phyloP scores from a whole-genome alignment of 345 rosid species.

The Eucalyptus sp. region DNA sequence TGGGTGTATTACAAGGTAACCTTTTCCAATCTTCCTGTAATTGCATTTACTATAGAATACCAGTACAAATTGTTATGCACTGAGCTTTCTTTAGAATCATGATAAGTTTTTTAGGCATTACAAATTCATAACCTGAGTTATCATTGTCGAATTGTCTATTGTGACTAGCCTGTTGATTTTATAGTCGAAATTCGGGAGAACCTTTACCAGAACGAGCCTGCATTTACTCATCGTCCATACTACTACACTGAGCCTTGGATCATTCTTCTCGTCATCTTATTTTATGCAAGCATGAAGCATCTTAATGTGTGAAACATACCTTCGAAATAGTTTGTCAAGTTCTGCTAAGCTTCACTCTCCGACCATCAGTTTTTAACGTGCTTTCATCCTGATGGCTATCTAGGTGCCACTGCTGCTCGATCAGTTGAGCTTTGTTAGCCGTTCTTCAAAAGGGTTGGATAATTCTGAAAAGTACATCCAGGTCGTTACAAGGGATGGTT shows the following conservation, averaged over 20 bases:
- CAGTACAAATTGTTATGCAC: too few relatives aligned
- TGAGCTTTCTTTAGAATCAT: too few relatives aligned
- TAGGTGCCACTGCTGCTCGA: constrained; percentile 58
- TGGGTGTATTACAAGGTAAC: too few relatives aligned
- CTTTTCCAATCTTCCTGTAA: too few relatives aligned
- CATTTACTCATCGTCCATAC: not conserved
- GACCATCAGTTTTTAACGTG: not conserved
- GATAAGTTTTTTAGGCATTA: too few relatives aligned
- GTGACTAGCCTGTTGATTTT: too few relatives aligned
- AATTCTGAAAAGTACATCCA: constrained; percentile 56
- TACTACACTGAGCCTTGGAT: not conserved
- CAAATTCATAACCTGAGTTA: too few relatives aligned
- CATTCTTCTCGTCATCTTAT: not conserved
- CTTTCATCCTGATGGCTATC: not conserved
- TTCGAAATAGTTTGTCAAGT: not conserved
- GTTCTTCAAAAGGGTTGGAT: constrained; percentile 42
- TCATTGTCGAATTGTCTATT: too few relatives aligned
- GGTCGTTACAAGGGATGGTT: constrained; percentile 37
- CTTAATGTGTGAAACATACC: not conserved
- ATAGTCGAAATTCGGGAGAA: too few relatives aligned
- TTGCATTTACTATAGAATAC: too few relatives aligned
- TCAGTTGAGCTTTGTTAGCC: constrained; percentile 33
- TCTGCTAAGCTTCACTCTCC: not conserved
- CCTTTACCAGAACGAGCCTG: too few relatives aligned
- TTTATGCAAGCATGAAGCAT: not conserved